A percentile compares a stretch with the other conserved stretches of the same genome.
Conservation (phyloP, 2,329 filamentous ascomycete genomes). For the Calonectria montana region DNA sequence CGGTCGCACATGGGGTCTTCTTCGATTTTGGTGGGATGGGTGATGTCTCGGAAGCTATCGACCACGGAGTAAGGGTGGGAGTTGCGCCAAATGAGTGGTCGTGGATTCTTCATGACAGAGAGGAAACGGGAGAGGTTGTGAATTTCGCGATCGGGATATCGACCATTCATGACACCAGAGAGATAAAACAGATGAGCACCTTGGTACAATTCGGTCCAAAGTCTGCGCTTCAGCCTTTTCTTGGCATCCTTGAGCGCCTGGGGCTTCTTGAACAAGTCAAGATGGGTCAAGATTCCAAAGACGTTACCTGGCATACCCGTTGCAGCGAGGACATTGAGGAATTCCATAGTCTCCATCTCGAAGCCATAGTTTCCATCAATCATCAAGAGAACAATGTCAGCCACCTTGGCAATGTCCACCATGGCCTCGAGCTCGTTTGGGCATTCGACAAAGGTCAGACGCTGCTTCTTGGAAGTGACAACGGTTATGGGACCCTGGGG, state of each 20-base stretch:
- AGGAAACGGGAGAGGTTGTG: conserved; percentile 96
- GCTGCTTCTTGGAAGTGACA: conserved; percentile 94
- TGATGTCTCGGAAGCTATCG: conserved; percentile 95
- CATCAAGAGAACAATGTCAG: conserved; percentile 96
- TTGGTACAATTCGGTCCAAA: conserved; percentile 98
- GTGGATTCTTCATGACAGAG: conserved; percentile 98
- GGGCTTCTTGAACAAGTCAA: conserved; percentile 95
- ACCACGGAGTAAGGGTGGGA: conserved; percentile 94
- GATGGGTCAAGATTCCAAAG: conserved; percentile 94
- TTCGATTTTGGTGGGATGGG: conserved; percentile 91
- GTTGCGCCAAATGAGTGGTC: conserved; percentile 96
- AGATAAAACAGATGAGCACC: conserved; percentile 98
- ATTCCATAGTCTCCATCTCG: conserved; percentile 99
- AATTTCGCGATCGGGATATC: conserved; percentile 96
- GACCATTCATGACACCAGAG: conserved; percentile 94
- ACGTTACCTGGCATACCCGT: conserved; percentile 99
- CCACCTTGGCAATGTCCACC: conserved; percentile 97
- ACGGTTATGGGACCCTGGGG: conserved; percentile 94
- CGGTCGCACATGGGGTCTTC: conserved; percentile 90
- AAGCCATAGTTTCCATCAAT: conserved; percentile 99
- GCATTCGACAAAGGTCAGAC: conserved; percentile 95
- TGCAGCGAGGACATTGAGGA: conserved; percentile 90
- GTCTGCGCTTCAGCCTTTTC: conserved; percentile 93
- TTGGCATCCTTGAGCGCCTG: conserved; percentile 93
- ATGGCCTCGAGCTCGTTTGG: conserved; percentile 97